Percentiles rank a stretch among this genome's conserved stretches.
phyloP scores from a whole-genome alignment of 495 filamentous ascomycete species.

The Paragyromitra xinjiangensis region DNA sequence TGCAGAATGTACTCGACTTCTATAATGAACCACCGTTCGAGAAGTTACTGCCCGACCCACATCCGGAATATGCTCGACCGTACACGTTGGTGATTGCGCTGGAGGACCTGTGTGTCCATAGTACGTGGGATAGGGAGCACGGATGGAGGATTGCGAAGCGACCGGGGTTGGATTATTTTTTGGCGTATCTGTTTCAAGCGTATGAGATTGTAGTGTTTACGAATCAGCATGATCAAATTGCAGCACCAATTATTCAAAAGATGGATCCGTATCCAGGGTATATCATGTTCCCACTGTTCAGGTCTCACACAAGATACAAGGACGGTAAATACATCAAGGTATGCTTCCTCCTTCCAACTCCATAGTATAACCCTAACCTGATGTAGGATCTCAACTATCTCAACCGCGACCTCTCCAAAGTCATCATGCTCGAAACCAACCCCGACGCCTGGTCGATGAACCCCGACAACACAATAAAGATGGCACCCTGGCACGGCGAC shows the following conservation, averaged over 20 bases:
- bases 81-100: constrained; percentile 92
- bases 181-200: constrained; percentile 94
- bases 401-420: constrained; percentile 92
- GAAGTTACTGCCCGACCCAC: constrained; percentile 88
- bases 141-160: constrained; percentile 96
- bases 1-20: constrained; percentile 78
- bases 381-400: constrained; percentile 85
- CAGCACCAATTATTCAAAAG: constrained; percentile 87
- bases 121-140: constrained; percentile 90
- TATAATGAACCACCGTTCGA: constrained; percentile 96
- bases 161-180: constrained; percentile 94
- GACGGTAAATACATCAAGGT: constrained; percentile 97
- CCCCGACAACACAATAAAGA: constrained; percentile 90
- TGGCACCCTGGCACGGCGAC: constrained; percentile 88
- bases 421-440: constrained; percentile 90
- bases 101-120: constrained; percentile 93
- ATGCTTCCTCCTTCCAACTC: constrained; percentile 51
- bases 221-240: constrained; percentile 78
- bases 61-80: constrained; percentile 81
- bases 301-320: constrained; percentile 93
- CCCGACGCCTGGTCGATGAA: constrained; percentile 80
- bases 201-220: constrained; percentile 98
- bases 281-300: constrained; percentile 92
- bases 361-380: constrained; percentile 17
- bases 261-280: constrained; percentile 90